phyloP scores from a whole-genome alignment of 2,329 filamentous ascomycete genomes.

The Cladosporium colombiae region DNA sequence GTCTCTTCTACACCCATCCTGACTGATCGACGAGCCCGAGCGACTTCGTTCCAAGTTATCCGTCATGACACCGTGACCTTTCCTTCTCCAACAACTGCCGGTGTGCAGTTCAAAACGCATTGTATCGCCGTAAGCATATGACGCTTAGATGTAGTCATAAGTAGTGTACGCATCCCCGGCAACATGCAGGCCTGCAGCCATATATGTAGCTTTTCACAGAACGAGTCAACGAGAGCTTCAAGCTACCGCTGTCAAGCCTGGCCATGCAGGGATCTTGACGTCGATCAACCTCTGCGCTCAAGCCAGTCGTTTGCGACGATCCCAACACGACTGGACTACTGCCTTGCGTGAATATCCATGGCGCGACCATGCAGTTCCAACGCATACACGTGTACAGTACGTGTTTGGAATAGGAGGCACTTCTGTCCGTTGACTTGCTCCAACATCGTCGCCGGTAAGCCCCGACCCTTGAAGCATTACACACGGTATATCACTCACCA shows the following conservation, averaged over 20 bases:
- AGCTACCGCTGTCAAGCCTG: background rate
- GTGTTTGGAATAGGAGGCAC: background rate
- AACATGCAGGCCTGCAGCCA: constrained; percentile 5
- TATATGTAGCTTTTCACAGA: constrained; percentile 2
- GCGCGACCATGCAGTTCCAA: background rate
- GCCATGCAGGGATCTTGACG: constrained; percentile 29
- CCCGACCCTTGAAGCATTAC: background rate
- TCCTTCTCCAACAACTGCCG: background rate
- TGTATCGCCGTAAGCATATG: constrained; percentile 1
- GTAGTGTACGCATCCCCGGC: background rate
- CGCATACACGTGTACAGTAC: background rate
- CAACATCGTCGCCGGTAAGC: background rate
- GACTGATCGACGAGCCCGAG: background rate
- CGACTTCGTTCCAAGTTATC: background rate
- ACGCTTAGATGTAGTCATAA: background rate
- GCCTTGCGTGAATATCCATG: background rate
- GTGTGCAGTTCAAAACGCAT: background rate
- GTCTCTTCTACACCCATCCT: background rate
- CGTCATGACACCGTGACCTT: background rate
- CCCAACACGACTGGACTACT: background rate
- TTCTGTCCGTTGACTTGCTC: background rate
- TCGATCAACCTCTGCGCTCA: constrained; percentile 30
- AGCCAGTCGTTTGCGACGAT: constrained; percentile 17
- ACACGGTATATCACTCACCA: background rate
- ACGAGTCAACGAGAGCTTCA: background rate